Evolutionary conservation across 139 green algal genomes (phyloP).

Genomic region (Coelastrella sp.): DNA sequence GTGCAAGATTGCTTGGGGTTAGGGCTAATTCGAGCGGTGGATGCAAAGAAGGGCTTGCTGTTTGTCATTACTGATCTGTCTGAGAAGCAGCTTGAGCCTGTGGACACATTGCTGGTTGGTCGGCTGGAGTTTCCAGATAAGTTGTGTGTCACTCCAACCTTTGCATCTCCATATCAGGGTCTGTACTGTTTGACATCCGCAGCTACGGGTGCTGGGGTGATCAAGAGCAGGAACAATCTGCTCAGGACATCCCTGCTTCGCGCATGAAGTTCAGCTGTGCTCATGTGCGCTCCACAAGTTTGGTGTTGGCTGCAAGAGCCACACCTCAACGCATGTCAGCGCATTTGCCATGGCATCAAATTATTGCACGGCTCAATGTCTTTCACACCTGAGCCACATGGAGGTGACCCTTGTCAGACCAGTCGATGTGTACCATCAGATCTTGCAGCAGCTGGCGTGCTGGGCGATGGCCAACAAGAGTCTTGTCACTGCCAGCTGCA

Average conservation of each 20-base stretch:
- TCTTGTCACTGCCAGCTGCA: no score
- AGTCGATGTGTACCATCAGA: no score
- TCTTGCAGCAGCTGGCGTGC: no score
- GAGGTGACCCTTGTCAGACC: no score
- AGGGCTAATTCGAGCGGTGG: conserved; percentile 76
- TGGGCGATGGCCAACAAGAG: no score
- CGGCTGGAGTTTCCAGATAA: conserved; percentile 73
- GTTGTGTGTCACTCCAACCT: conserved; percentile 62
- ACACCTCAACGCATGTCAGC: no score
- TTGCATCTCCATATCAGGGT: conserved; percentile 67
- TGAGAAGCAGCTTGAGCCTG: conserved; percentile 52
- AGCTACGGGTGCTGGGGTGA: conserved; percentile 70
- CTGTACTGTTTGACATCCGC: conserved; percentile 70
- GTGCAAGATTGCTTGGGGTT: conserved; percentile 74
- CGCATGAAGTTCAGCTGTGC: background rate
- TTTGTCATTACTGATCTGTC: conserved; percentile 75
- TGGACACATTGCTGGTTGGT: conserved; percentile 69
- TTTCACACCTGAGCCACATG: no score
- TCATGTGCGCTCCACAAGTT: background rate
- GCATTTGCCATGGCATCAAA: no score
- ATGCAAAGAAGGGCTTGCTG: conserved; percentile 52
- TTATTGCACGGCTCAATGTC: no score
- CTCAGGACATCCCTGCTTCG: conserved; percentile 1
- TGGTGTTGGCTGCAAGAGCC: background rate
- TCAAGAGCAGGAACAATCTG: conserved; percentile 79